These are phyloP conservation scores for Russula earlei DNA, from an alignment of 768 basidiomycete genomes.

Conservation along the genomic window DNA sequence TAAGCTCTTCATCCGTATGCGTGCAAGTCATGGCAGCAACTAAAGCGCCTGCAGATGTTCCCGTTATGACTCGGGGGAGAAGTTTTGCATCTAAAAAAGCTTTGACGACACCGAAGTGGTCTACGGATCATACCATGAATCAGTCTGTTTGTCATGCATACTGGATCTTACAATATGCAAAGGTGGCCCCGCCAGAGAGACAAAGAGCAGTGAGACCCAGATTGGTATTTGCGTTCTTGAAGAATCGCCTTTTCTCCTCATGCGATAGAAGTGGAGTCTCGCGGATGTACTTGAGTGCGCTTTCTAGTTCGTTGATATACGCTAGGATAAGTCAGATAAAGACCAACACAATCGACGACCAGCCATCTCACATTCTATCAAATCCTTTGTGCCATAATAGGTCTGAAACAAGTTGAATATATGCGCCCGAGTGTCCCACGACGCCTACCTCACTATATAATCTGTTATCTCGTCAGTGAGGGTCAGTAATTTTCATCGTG, in stretches of 20 bases:
- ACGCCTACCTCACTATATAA: conserved; percentile 73
- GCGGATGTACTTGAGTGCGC: conserved; percentile 66
- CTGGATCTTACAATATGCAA: conserved; percentile 76
- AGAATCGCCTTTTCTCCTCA: conserved; percentile 90
- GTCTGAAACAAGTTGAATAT: conserved; percentile 42
- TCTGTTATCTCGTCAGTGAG: conserved; percentile 31
- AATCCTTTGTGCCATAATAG: conserved; percentile 81
- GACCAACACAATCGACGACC: conserved; percentile 8
- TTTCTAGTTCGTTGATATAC: conserved; percentile 72
- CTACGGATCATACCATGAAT: conserved; percentile 29
- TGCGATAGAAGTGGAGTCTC: conserved; percentile 60
- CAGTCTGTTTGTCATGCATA: background rate
- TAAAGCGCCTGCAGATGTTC: conserved; percentile 89
- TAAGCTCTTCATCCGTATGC: conserved; percentile 81
- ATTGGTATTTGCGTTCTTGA: conserved; percentile 82
- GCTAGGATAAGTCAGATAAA: conserved; percentile 34
- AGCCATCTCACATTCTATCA: conserved; percentile 63
- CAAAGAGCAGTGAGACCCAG: conserved; percentile 88
- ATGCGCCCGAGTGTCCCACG: background rate
- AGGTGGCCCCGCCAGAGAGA: conserved; percentile 90
- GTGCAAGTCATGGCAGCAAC: conserved; percentile 71
- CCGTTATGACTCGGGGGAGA: conserved; percentile 87
- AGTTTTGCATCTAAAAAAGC: conserved; percentile 83
- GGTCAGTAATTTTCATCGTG: background rate
- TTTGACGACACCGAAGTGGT: conserved; percentile 85